A percentile compares a stretch with the other conserved stretches of the same genome.
Conservation (phyloP, 179 eudicot genomes). For the Spinacia oleracea region DNA sequence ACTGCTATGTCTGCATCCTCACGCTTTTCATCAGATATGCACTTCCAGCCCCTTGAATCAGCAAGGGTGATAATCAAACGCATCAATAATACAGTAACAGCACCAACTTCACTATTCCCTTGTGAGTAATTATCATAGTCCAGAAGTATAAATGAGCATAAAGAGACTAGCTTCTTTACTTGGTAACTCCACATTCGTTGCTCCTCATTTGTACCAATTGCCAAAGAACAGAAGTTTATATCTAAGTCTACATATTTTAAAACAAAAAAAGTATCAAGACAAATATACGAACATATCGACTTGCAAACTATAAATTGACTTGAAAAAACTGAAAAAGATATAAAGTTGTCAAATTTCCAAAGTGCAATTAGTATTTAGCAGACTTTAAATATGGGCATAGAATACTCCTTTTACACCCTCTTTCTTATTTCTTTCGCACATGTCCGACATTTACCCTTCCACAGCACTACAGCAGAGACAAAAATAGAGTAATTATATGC, state of each 20-base stretch:
- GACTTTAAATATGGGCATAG: neutral
- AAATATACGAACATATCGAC: neutral
- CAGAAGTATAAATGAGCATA: conserved; percentile 68
- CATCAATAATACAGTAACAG: conserved; percentile 64
- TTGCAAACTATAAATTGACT: neutral
- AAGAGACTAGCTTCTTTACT: conserved; percentile 63
- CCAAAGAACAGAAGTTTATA: conserved; percentile 67
- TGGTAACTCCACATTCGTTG: conserved; percentile 67
- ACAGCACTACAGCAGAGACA: neutral
- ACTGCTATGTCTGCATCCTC: conserved; percentile 60
- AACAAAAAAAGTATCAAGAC: conserved; percentile 13
- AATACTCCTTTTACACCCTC: neutral
- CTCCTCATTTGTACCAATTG: conserved; percentile 63
- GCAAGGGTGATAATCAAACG: conserved; percentile 73
- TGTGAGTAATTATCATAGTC: conserved; percentile 45
- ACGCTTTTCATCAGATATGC: conserved; percentile 41
- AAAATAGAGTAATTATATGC: neutral
- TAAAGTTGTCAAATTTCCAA: neutral
- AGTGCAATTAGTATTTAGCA: neutral
- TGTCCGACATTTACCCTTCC: neutral
- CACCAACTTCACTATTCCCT: conserved; percentile 41
- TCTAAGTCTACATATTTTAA: conserved; percentile 54
- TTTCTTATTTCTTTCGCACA: neutral
- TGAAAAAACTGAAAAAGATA: neutral
- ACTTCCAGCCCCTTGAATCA: conserved; percentile 79